Conservation (phyloP, 2,329 filamentous ascomycete species). For the Thielaviopsis ethacetica region DNA sequence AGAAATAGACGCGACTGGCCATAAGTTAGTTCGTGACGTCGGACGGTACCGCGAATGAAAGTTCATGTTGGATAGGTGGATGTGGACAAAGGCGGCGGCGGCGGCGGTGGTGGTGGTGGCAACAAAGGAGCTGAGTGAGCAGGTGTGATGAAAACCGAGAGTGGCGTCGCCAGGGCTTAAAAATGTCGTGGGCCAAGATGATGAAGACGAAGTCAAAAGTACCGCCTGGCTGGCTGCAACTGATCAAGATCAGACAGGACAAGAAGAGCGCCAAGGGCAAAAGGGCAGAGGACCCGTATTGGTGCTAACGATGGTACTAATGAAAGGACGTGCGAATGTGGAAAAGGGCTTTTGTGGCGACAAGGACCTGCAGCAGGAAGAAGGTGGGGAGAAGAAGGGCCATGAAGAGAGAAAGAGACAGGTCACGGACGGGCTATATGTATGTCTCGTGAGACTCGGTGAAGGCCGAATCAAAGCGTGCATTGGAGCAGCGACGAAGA, state of each 20-base stretch:
- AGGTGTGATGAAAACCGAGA: not conserved
- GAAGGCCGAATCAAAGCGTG: not conserved
- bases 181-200: not conserved
- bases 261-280: not conserved
- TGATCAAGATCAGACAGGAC: not conserved
- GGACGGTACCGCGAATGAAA: not conserved
- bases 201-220: not conserved
- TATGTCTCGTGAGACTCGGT: too few species aligned
- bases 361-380: too few species aligned
- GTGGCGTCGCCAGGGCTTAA: not conserved
- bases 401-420: too few species aligned
- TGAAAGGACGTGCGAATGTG: not conserved
- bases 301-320: not conserved
- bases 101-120: too few species aligned
- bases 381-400: too few species aligned
- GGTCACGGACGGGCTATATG: too few species aligned
- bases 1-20: constrained; percentile 2
- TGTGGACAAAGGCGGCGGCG: too few species aligned
- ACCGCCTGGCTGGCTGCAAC: not conserved
- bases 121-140: not conserved
- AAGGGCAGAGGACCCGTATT: not conserved
- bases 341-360: not conserved
- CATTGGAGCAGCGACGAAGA: not conserved
- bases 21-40: not conserved
- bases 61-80: not conserved